Conservation (phyloP, 768 basidiomycete genomes). For the Boletus rubroflammeus region DNA sequence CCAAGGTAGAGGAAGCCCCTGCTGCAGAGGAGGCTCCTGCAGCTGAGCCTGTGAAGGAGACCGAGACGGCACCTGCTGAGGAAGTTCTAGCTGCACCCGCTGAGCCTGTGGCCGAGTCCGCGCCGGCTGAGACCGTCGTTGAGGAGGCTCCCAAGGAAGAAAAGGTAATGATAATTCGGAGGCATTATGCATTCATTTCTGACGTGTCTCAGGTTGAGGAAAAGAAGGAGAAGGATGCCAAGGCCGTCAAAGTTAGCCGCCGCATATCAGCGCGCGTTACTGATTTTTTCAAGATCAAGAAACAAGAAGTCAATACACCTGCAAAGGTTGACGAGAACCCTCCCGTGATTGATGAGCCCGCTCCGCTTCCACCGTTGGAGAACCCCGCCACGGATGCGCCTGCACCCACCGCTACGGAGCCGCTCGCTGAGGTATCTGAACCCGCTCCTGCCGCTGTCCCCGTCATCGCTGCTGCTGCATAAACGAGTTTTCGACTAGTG, state of each 20-base stretch:
- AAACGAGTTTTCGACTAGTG: conserved; percentile 31
- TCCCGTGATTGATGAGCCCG: conserved; percentile 81
- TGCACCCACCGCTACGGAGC: conserved; percentile 33
- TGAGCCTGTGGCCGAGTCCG: conserved; percentile 29
- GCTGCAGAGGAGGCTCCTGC: conserved; percentile 31
- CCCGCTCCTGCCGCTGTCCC: conserved; percentile 51
- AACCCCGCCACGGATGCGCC: conserved; percentile 58
- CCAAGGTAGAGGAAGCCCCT: conserved; percentile 43
- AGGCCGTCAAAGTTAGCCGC: conserved; percentile 66
- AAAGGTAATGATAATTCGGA: conserved; percentile 38
- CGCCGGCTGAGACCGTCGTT: conserved; percentile 36
- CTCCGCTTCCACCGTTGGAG: conserved; percentile 81
- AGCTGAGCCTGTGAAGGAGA: conserved; percentile 67
- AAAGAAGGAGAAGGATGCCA: conserved; percentile 48
- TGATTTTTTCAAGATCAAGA: conserved; percentile 78
- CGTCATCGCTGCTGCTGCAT: conserved; percentile 79
- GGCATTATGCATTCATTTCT: neutral
- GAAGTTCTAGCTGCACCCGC: conserved; percentile 27
- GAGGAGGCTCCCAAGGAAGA: conserved; percentile 51
- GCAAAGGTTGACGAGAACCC: conserved; percentile 88
- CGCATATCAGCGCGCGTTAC: conserved; percentile 81
- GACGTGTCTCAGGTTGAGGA: conserved; percentile 36
- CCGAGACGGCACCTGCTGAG: conserved; percentile 38
- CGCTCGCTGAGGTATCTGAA: conserved; percentile 33
- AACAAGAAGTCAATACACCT: conserved; percentile 58